A percentile compares a stretch with the other conserved stretches of the same genome.
Evolutionary conservation across 2,329 filamentous ascomycete genomes (phyloP).

Genomic region (Alternaria arbusti): DNA sequence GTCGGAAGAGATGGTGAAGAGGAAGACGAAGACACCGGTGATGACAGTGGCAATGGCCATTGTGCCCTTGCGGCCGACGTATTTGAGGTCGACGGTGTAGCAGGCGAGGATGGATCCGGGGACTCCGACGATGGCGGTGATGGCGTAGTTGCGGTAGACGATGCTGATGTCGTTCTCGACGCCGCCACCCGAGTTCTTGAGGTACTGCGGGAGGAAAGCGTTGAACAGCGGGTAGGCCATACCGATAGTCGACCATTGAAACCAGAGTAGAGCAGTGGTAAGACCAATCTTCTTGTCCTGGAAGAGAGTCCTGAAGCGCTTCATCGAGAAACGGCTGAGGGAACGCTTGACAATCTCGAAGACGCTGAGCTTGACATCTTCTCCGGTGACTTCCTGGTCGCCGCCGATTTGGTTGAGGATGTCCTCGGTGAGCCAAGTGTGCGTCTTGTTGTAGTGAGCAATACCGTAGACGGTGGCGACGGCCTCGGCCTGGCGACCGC

Average conservation of each 20-base stretch:
- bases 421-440: constrained; percentile 68
- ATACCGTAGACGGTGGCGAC: constrained; percentile 81
- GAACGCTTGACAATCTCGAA: constrained; percentile 63
- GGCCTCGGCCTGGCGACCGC: constrained; percentile 78
- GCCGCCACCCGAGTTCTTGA: constrained; percentile 62
- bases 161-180: constrained; percentile 36
- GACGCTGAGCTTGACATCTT: constrained; percentile 49
- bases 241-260: constrained; percentile 81
- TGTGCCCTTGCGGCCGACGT: constrained; percentile 73
- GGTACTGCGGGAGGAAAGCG: constrained; percentile 86
- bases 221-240: constrained; percentile 91
- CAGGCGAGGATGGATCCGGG: constrained; percentile 78
- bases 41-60: constrained; percentile 71
- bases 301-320: constrained; percentile 71
- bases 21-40: constrained; percentile 72
- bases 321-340: constrained; percentile 69
- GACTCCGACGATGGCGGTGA: constrained; percentile 77
- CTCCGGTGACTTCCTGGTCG: constrained; percentile 50
- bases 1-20: constrained; percentile 66
- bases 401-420: constrained; percentile 63
- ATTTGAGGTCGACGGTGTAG: constrained; percentile 74
- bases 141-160: constrained; percentile 81
- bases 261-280: constrained; percentile 68
- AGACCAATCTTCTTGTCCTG: constrained; percentile 55
- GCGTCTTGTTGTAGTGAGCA: constrained; percentile 69